Evolutionary conservation across 257 asterid genomes (phyloP).

Genomic region (Anisodus acutangulus): DNA sequence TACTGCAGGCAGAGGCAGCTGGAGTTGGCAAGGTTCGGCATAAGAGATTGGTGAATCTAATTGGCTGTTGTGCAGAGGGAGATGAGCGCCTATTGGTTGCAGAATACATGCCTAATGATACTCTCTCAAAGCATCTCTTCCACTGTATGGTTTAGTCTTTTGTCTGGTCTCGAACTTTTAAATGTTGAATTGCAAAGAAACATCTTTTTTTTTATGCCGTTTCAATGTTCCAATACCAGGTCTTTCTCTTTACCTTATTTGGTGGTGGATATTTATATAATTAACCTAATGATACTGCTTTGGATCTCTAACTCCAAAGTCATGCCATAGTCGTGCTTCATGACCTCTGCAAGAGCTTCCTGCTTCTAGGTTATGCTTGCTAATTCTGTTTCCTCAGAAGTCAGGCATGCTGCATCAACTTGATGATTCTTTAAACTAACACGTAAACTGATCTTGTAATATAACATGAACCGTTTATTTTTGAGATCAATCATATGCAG

Average conservation of each 20-base stretch:
- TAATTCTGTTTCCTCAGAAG: slow-evolving; percentile 1
- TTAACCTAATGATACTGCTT: neutral
- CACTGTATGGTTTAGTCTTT: slow-evolving; percentile 64
- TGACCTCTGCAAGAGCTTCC: no score
- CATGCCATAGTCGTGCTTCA: neutral
- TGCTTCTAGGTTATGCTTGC: neutral
- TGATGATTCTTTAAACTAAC: neutral
- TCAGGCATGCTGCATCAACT: slow-evolving; percentile 22
- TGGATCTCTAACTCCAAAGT: neutral
- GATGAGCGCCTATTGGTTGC: slow-evolving; percentile 95
- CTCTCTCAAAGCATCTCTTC: slow-evolving; percentile 90
- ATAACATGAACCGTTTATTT: neutral
- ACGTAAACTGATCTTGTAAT: neutral
- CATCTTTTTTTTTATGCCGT: neutral
- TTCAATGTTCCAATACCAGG: neutral
- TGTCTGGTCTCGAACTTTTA: neutral
- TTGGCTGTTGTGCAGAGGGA: slow-evolving; percentile 98
- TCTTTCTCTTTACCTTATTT: neutral
- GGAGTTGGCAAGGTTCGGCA: slow-evolving; percentile 96
- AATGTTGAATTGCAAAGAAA: no score
- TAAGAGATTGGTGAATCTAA: slow-evolving; percentile 83
- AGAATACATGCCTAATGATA: slow-evolving; percentile 90
- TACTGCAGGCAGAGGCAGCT: slow-evolving; percentile 86
- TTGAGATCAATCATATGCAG: neutral
- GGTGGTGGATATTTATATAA: neutral